Conservation (phyloP, 306 rosid genomes). For the Abrus precatorius region DNA sequence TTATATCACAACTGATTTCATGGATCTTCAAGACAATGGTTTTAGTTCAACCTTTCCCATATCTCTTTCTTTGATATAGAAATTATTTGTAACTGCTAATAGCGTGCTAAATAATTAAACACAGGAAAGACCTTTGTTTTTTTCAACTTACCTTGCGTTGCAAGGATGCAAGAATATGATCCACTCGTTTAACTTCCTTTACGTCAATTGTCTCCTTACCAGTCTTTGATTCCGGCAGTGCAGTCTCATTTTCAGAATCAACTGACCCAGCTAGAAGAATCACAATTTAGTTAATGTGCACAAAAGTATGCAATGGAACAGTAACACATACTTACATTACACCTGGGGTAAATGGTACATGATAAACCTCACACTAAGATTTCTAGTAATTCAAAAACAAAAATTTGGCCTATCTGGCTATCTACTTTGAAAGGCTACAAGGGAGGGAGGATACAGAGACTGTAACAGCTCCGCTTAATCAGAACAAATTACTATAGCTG, state of each 20-base stretch:
- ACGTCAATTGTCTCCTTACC: slow-evolving; percentile 72
- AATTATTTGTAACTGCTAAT: not conserved
- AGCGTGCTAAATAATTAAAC: slow-evolving; percentile 31
- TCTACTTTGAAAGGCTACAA: not conserved
- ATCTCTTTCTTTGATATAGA: not conserved
- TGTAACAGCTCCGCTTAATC: not conserved
- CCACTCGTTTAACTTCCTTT: slow-evolving; percentile 81
- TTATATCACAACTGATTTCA: slow-evolving; percentile 31
- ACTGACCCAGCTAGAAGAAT: slow-evolving; percentile 60
- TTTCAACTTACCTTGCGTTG: slow-evolving; percentile 72
- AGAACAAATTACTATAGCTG: not conserved
- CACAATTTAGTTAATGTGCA: slow-evolving; percentile 40
- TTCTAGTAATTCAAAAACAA: slow-evolving; percentile 13
- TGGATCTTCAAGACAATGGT: slow-evolving; percentile 22
- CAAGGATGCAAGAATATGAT: slow-evolving; percentile 85
- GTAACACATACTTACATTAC: not conserved
- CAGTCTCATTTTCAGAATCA: slow-evolving; percentile 79
- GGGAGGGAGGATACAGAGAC: slow-evolving; percentile 19
- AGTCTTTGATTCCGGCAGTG: slow-evolving; percentile 65
- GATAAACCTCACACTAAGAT: slow-evolving; percentile 1
- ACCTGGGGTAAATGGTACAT: not conserved
- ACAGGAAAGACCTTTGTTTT: slow-evolving; percentile 9
- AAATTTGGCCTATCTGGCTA: not conserved
- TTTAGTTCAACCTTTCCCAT: slow-evolving; percentile 33
- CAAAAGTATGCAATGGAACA: slow-evolving; percentile 28